Percentiles rank a stretch among this genome's conserved stretches.
Evolutionary conservation across 2,329 filamentous ascomycete species (phyloP).

Genomic region (Cercospora sp.): DNA sequence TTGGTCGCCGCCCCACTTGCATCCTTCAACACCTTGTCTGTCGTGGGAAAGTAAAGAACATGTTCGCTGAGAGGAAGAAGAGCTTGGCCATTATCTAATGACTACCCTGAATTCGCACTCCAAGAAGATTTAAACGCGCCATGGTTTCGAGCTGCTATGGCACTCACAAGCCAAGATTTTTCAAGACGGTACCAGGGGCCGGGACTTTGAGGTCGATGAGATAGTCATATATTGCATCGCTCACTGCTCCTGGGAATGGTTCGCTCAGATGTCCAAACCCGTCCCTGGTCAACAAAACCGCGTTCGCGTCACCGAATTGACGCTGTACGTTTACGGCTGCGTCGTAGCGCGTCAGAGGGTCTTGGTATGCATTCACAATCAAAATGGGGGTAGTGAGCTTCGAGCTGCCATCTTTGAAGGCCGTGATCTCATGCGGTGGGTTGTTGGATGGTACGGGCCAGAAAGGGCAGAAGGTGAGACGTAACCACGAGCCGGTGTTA

Average conservation of each 20-base stretch:
- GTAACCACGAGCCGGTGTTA: background rate
- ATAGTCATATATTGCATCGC: background rate
- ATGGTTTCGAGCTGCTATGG: background rate
- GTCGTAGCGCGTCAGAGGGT: background rate
- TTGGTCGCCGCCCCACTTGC: background rate
- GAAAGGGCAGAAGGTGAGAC: background rate
- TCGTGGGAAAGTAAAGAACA: background rate
- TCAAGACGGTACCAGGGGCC: background rate
- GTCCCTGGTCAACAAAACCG: background rate
- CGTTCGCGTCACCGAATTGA: background rate
- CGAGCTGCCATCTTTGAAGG: background rate
- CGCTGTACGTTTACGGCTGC: background rate
- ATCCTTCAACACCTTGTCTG: background rate
- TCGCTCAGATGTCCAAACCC: background rate
- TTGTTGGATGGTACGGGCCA: background rate
- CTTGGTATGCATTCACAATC: background rate
- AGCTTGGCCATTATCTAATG: background rate
- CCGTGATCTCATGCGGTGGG: background rate
- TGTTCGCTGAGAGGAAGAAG: background rate
- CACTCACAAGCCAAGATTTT: background rate
- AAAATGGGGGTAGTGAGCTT: background rate
- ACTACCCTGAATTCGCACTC: background rate
- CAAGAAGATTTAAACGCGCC: background rate
- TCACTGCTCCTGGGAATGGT: background rate
- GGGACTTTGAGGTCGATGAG: background rate